Conservation (phyloP, 164 flowering plant genomes). For the Tetrastigma voinierianum region DNA sequence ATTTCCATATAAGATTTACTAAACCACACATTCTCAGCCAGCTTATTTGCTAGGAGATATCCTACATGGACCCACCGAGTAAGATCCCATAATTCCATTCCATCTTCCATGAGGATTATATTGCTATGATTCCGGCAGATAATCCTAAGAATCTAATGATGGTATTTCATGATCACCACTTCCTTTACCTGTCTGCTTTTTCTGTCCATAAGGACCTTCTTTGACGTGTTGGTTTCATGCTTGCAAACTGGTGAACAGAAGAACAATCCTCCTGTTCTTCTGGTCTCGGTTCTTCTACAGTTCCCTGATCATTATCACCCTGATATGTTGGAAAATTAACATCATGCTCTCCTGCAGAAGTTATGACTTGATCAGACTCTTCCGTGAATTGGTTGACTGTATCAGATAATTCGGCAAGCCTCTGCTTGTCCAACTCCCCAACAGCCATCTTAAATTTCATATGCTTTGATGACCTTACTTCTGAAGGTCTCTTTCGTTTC, state of each 20-base stretch:
- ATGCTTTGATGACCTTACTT: slow-evolving; percentile 26
- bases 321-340: slow-evolving; percentile 19
- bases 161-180: not conserved
- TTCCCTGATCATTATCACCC: slow-evolving; percentile 23
- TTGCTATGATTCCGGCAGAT: too few relatives aligned
- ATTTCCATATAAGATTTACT: not conserved
- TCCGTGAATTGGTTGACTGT: slow-evolving; percentile 15
- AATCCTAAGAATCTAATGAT: slow-evolving; percentile 1
- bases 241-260: slow-evolving; percentile 34
- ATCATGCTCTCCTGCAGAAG: slow-evolving; percentile 21
- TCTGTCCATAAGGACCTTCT: slow-evolving; percentile 74
- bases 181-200: slow-evolving; percentile 65
- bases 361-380: slow-evolving; percentile 15
- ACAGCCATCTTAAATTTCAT: slow-evolving; percentile 16
- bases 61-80: too few relatives aligned
- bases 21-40: too few relatives aligned
- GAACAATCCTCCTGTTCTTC: slow-evolving; percentile 29
- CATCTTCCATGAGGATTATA: too few relatives aligned
- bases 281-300: slow-evolving; percentile 25
- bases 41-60: too few relatives aligned
- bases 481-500: slow-evolving; percentile 42
- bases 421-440: slow-evolving; percentile 18
- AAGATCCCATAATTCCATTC: too few relatives aligned
- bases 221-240: slow-evolving; percentile 39
- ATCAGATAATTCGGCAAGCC: slow-evolving; percentile 10